These are phyloP conservation scores for Filobasidium uniguttulatum DNA, from an alignment of 1,284 basidiomycete genomes.

Conservation along the genomic window DNA sequence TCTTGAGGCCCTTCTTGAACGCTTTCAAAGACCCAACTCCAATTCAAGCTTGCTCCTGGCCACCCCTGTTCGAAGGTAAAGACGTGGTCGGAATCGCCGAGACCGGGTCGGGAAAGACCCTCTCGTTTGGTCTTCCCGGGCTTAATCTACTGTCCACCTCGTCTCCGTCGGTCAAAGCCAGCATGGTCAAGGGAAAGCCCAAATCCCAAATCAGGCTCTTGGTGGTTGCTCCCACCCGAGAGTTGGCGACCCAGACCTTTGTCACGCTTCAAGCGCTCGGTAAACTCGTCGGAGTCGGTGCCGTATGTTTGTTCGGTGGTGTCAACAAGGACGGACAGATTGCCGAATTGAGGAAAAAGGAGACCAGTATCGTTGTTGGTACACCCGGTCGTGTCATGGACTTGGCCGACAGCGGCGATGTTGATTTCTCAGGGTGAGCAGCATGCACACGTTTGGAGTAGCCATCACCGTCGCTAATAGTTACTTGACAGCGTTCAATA, in stretches of 20 bases:
- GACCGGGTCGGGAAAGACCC: conserved; percentile 93
- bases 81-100: conserved; percentile 96
- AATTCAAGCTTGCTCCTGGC: conserved; percentile 94
- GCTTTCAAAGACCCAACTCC: conserved; percentile 81
- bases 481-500: conserved; percentile 55
- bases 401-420: conserved; percentile 67
- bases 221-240: conserved; percentile 40
- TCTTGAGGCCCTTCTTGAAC: conserved; percentile 50
- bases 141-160: conserved; percentile 45
- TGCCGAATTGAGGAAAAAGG: conserved; percentile 45
- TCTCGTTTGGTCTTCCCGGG: conserved; percentile 82
- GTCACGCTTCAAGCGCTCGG: conserved; percentile 68
- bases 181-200: conserved; percentile 30
- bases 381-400: conserved; percentile 90
- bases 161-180: conserved; percentile 17
- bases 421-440: conserved; percentile 60
- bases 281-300: conserved; percentile 58
- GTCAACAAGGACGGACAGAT: conserved; percentile 77
- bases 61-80: conserved; percentile 61
- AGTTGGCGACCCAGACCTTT: conserved; percentile 51
- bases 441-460: neutral
- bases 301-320: conserved; percentile 83
- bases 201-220: conserved; percentile 53
- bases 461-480: neutral
- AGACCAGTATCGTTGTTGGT: conserved; percentile 69